Conservation (phyloP, 2,329 filamentous ascomycete species). For the Sordariomycetes sp. region DNA sequence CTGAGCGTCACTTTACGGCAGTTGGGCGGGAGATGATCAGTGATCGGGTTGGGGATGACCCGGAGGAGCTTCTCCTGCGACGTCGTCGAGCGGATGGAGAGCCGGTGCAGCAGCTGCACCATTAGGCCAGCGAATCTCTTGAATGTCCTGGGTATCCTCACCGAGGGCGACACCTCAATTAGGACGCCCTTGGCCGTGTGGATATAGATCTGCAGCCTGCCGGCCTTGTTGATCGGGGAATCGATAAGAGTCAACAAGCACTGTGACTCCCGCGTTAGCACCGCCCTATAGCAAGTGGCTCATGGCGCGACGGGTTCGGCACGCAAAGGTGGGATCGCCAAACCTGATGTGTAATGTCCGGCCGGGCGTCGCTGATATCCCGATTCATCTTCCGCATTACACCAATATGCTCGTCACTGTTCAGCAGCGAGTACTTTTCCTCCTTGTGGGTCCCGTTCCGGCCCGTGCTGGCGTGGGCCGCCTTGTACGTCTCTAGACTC, state of each 20-base stretch:
- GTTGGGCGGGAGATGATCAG: constrained; percentile 89
- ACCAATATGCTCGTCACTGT: constrained; percentile 98
- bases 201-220: constrained; percentile 95
- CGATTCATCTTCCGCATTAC: constrained; percentile 99
- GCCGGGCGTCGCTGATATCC: constrained; percentile 93
- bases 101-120: constrained; percentile 91
- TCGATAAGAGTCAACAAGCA: constrained; percentile 94
- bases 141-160: constrained; percentile 94
- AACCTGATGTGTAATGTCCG: constrained; percentile 98
- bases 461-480: constrained; percentile 57
- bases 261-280: constrained; percentile 29
- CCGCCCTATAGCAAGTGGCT: not conserved
- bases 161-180: constrained; percentile 95
- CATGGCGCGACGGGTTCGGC: not conserved
- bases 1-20: constrained; percentile 96
- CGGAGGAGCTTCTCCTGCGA: constrained; percentile 96
- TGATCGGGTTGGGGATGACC: constrained; percentile 96
- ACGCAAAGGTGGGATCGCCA: constrained; percentile 13
- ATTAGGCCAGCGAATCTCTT: constrained; percentile 98
- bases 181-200: constrained; percentile 94
- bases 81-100: constrained; percentile 91
- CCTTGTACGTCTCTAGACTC: constrained; percentile 94
- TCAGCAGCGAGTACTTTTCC: constrained; percentile 94
- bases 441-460: constrained; percentile 57
- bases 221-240: constrained; percentile 97